These are phyloP conservation scores for Hygrocybe coccinea DNA, from an alignment of 768 basidiomycete genomes.

Conservation along the genomic window DNA sequence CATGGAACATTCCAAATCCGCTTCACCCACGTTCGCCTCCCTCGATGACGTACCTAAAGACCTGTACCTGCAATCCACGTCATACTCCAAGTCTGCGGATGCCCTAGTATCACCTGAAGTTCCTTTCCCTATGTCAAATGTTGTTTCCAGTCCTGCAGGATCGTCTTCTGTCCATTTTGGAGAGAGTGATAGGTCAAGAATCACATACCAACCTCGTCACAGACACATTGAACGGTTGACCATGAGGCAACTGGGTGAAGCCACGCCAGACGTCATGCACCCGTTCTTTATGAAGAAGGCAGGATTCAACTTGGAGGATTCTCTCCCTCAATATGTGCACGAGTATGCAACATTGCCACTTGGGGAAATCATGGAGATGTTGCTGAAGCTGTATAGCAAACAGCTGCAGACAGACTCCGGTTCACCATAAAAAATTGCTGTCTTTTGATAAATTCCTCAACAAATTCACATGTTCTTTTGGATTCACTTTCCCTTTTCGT, in stretches of 20 bases:
- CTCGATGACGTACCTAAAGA: neutral
- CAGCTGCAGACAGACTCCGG: slow-evolving; percentile 47
- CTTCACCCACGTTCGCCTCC: neutral
- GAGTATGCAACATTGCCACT: slow-evolving; percentile 81
- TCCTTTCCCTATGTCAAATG: too few species aligned
- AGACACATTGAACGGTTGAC: slow-evolving; percentile 74
- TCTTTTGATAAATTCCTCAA: too few species aligned
- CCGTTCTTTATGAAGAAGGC: slow-evolving; percentile 83
- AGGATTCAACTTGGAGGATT: slow-evolving; percentile 78
- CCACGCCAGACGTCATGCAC: slow-evolving; percentile 85
- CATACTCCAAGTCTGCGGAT: neutral
- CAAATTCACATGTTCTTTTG: too few species aligned
- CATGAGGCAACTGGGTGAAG: slow-evolving; percentile 82
- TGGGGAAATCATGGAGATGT: slow-evolving; percentile 78
- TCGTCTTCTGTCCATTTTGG: slow-evolving; percentile 6
- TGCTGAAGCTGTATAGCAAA: slow-evolving; percentile 71
- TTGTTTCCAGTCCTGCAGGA: neutral
- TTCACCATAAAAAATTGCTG: too few species aligned
- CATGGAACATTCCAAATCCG: slow-evolving; percentile 1
- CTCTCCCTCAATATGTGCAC: slow-evolving; percentile 80
- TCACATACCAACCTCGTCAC: slow-evolving; percentile 52
- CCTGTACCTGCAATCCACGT: neutral
- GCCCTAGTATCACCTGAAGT: neutral
- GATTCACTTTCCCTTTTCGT: too few species aligned
- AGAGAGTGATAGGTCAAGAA: slow-evolving; percentile 20